Evolutionary conservation across 352 stramenopile genomes (phyloP), one percentile per base, ranked within the genome.

Genomic region (Peronospora tabacina): DNA sequence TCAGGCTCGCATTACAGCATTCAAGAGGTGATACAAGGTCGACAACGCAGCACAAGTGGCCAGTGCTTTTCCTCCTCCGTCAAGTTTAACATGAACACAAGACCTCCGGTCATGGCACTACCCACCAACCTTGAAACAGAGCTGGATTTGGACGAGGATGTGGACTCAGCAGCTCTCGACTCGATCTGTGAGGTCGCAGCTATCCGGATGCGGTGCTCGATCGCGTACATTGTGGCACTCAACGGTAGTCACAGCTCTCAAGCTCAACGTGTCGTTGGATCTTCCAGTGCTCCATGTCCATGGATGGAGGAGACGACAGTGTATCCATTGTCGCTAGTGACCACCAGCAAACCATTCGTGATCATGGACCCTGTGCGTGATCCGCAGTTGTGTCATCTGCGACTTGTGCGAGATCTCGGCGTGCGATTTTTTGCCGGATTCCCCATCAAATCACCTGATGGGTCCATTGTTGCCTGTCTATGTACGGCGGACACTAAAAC

Each of bases 381-480:
- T 17, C 20, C 50, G 5, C 65, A 61, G 2, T 59, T 85, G 29
- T 43, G 57, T 4, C 49, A 61, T 16, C 59, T 84, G 24, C 44
- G 46, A 30, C 48, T 82, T 17, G 46, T 82, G 15, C 49, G 67
- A 13, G 60, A 82, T 8, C 52, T 66, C 0, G 54, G 58, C 22
- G 57, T 79, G 28, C 70, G 50, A 0, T 86, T 85, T 51, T 79
- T 77, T 50, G 72, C 72, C 1, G 56, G 72, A 1, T 84, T 84
- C 44, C 74, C 77, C 36, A 70, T 86, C 33, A 61, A 60, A 10
- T 55, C 55, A 2, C 46, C 48, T 9, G 33, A 57, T 22, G 61
- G 58, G 0, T 29, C 30, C 2, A 42, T 69, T 5, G 39, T 63
- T 5, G 77, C 72, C 3, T 70, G 61, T 19, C 56, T 87, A 8